A percentile compares a stretch with the other conserved stretches of the same genome.
Evolutionary conservation across 1,284 basidiomycete genomes (phyloP).

Genomic region (Naganishia sp.): DNA sequence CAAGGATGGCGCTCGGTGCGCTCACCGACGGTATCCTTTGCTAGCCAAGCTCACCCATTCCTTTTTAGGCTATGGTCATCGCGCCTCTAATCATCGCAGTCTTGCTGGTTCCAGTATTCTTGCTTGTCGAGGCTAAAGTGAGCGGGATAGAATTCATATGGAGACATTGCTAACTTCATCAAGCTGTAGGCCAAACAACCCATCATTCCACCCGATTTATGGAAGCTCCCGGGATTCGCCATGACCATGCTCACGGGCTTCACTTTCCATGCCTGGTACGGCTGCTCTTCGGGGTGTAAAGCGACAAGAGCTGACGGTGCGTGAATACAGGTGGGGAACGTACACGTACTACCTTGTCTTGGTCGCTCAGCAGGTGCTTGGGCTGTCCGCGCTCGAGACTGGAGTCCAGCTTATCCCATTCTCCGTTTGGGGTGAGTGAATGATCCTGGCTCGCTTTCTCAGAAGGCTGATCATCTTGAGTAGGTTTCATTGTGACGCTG

Average conservation of each 20-base stretch:
- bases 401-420: constrained; percentile 7
- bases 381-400: constrained; percentile 1
- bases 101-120: not conserved
- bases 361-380: constrained; percentile 13
- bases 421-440: not conserved
- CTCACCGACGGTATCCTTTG: not conserved
- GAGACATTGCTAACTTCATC: too few relatives aligned
- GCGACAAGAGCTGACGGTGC: not conserved
- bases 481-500: not conserved
- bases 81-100: not conserved
- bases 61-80: constrained; percentile 5
- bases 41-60: too few relatives aligned
- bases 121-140: not conserved
- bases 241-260: not conserved
- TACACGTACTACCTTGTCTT: constrained; percentile 11
- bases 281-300: not conserved
- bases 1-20: constrained; percentile 6
- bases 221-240: not conserved
- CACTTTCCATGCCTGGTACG: constrained; percentile 2
- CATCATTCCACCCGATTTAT: constrained; percentile 4
- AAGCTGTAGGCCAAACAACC: not conserved
- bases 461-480: too few relatives aligned
- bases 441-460: too few relatives aligned
- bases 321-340: constrained; percentile 5
- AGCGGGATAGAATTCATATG: too few relatives aligned